Evolutionary conservation across 1,284 basidiomycete species (phyloP).

Genomic region (Xerocomus amazonicus): DNA sequence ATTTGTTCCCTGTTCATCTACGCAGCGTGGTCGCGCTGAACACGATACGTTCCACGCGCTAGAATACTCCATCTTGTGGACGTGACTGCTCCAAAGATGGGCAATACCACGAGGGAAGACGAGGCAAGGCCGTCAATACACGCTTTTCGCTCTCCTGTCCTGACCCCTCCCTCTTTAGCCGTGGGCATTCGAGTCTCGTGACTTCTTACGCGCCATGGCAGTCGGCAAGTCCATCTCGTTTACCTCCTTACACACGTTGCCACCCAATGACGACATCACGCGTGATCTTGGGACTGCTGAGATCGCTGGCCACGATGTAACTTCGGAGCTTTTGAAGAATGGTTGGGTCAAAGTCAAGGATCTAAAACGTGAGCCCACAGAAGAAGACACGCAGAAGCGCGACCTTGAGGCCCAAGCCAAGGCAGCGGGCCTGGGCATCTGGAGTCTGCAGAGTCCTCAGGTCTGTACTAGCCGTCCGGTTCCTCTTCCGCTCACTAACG

Average conservation of each 20-base stretch:
- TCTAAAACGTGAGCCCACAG: conserved; percentile 68
- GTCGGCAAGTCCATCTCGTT: conserved; percentile 90
- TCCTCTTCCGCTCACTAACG: conserved; percentile 3
- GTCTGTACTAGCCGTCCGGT: conserved; percentile 37
- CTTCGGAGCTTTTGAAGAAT: conserved; percentile 73
- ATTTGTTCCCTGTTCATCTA: conserved; percentile 10
- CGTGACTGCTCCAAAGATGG: conserved; percentile 76
- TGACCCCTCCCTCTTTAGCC: conserved; percentile 45
- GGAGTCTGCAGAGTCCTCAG: conserved; percentile 83
- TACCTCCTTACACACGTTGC: conserved; percentile 69
- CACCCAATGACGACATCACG: conserved; percentile 62
- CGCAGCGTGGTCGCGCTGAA: neutral
- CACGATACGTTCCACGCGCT: conserved; percentile 18
- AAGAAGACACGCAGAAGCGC: conserved; percentile 73
- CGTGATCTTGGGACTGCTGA: conserved; percentile 77
- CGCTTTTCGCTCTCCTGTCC: neutral
- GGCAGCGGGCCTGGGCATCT: conserved; percentile 75
- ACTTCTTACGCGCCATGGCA: conserved; percentile 80
- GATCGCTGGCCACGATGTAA: conserved; percentile 68
- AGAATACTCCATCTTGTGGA: conserved; percentile 88
- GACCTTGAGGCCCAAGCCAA: conserved; percentile 81
- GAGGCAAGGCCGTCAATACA: conserved; percentile 52
- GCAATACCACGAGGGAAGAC: conserved; percentile 78
- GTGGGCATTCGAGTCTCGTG: conserved; percentile 90
- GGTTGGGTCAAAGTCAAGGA: conserved; percentile 96